A percentile compares a stretch with the other conserved stretches of the same genome.
Conservation (phyloP, 1,284 basidiomycete species). For the Apiotrichum akiyoshidainum region DNA sequence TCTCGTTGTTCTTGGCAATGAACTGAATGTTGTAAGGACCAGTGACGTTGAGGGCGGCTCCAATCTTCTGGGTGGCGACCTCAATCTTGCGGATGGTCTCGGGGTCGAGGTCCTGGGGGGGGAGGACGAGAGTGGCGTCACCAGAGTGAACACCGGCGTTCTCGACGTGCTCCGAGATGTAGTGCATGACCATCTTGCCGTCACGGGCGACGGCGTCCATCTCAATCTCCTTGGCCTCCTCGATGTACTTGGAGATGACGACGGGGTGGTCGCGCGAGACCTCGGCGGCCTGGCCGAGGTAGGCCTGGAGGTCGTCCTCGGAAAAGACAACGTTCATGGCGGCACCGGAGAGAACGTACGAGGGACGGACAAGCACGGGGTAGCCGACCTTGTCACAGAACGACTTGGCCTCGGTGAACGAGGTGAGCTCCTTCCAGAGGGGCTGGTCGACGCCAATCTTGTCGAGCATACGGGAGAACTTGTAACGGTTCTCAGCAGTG, state of each 20-base stretch:
- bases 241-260: conserved; percentile 98
- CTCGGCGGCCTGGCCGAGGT: conserved; percentile 91
- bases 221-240: conserved; percentile 99
- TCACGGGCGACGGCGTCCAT: conserved; percentile 98
- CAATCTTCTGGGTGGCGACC: conserved; percentile 95
- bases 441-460: conserved; percentile 98
- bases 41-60: conserved; percentile 95
- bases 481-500: conserved; percentile 98
- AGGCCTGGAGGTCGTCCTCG: conserved; percentile 81
- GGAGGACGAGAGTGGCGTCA: conserved; percentile 95
- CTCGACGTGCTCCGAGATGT: conserved; percentile 98
- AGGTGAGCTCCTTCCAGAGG: conserved; percentile 92
- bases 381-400: conserved; percentile 92
- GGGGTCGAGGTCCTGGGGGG: conserved; percentile 95
- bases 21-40: conserved; percentile 99
- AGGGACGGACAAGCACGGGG: conserved; percentile 93
- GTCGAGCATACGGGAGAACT: conserved; percentile 96
- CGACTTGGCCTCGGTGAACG: conserved; percentile 76
- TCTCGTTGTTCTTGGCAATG: conserved; percentile 99
- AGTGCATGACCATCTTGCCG: conserved; percentile 98
- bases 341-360: conserved; percentile 95
- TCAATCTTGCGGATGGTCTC: conserved; percentile 94
- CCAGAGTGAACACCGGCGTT: conserved; percentile 98
- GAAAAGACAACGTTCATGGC: conserved; percentile 99
- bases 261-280: conserved; percentile 97